Conservation (phyloP, 371 early-diverging fungal genomes). For the Fennellomyces sp. region DNA sequence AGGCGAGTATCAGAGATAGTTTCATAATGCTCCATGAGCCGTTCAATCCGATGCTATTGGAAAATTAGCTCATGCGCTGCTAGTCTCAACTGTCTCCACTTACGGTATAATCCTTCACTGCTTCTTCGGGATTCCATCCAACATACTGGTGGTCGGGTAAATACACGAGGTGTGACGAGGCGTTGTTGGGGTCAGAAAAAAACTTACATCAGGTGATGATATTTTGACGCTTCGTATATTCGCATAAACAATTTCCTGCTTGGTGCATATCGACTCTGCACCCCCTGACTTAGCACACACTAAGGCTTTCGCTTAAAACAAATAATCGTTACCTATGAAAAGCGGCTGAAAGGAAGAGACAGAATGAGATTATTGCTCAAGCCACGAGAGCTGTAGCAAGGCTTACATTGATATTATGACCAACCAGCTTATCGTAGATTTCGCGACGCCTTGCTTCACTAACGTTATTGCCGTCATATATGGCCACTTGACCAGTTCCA, state of each 20-base stretch:
- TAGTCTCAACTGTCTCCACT: no score
- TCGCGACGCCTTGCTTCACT: constrained; percentile 75
- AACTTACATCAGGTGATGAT: constrained; percentile 84
- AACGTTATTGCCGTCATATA: constrained; percentile 94
- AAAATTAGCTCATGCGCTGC: no score
- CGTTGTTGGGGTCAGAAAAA: not conserved
- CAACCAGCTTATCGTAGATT: constrained; percentile 67
- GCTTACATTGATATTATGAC: constrained; percentile 67
- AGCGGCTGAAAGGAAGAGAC: not conserved
- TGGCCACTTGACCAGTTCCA: constrained; percentile 81
- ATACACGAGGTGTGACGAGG: not conserved
- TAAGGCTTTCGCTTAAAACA: not conserved
- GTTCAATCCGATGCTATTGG: constrained; percentile 81
- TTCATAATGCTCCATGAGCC: constrained; percentile 79
- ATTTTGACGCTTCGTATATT: constrained; percentile 91
- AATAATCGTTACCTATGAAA: not conserved
- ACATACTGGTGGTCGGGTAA: constrained; percentile 2
- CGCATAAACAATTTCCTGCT: constrained; percentile 67
- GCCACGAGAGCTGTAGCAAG: no score
- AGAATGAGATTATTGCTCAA: not conserved
- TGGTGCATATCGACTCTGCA: constrained; percentile 86
- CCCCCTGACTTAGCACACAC: not conserved
- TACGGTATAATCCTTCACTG: constrained; percentile 84
- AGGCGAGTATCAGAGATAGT: constrained; percentile 69
- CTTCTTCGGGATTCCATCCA: constrained; percentile 67